Evolutionary conservation across 2,329 filamentous ascomycete species (phyloP).

Genomic region (Mollisia scopiformis): DNA sequence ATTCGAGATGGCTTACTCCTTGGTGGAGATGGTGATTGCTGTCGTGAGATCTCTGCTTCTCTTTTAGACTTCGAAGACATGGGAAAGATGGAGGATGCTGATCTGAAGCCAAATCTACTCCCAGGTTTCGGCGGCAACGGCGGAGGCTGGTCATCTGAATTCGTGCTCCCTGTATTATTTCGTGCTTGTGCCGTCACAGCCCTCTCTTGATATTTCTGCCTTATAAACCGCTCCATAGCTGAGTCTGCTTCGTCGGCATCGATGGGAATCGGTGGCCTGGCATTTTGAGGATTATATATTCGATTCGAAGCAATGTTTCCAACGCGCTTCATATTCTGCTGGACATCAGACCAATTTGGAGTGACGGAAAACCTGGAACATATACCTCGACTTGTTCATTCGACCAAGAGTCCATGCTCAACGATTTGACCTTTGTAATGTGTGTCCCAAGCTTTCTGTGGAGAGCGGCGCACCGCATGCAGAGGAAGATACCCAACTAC

Average conservation of each 20-base stretch:
- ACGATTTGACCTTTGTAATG: slow-evolving; percentile 96
- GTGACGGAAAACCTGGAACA: slow-evolving; percentile 1
- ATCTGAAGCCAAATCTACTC: slow-evolving; percentile 63
- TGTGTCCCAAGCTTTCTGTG: slow-evolving; percentile 97
- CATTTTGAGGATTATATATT: slow-evolving; percentile 84
- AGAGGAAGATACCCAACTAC: slow-evolving; percentile 92
- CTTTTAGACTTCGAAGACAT: slow-evolving; percentile 52
- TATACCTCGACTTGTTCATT: slow-evolving; percentile 94
- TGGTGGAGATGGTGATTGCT: slow-evolving; percentile 30
- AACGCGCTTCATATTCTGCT: slow-evolving; percentile 88
- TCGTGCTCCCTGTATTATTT: slow-evolving; percentile 46
- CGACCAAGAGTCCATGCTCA: slow-evolving; percentile 98
- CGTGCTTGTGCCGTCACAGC: slow-evolving; percentile 49
- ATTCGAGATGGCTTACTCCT: slow-evolving; percentile 63
- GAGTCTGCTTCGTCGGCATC: slow-evolving; percentile 92
- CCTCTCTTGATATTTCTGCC: slow-evolving; percentile 83
- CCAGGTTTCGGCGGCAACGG: slow-evolving; percentile 65
- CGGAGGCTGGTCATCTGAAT: slow-evolving; percentile 55
- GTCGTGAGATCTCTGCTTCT: slow-evolving; percentile 22
- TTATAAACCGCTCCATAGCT: slow-evolving; percentile 93
- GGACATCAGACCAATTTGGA: slow-evolving; percentile 18
- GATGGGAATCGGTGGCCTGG: slow-evolving; percentile 81
- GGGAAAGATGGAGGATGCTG: slow-evolving; percentile 56
- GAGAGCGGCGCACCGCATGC: slow-evolving; percentile 94
- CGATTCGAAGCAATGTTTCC: slow-evolving; percentile 88